Percentiles rank a stretch among this genome's conserved stretches.
phyloP scores from a whole-genome alignment of 202 grass and related monocot species.

The Eragrostis tef region DNA sequence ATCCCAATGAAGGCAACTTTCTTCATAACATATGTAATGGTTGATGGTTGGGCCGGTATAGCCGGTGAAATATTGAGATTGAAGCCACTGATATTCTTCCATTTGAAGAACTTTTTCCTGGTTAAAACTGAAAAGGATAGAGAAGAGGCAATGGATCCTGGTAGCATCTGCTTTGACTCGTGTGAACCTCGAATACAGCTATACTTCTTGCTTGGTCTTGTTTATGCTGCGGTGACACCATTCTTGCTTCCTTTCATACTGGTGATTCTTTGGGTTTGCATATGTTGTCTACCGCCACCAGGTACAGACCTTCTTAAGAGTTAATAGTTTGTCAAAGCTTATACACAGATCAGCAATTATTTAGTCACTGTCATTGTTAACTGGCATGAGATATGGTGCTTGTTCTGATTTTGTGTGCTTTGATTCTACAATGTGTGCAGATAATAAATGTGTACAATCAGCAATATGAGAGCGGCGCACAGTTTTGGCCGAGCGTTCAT shows the following conservation, averaged over 20 bases:
- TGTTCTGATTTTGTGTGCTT: background rate
- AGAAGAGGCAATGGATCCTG: slow-evolving; percentile 94
- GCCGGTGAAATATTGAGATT: slow-evolving; percentile 86
- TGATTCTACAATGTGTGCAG: slow-evolving; percentile 41
- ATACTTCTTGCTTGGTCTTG: slow-evolving; percentile 91
- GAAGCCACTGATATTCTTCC: slow-evolving; percentile 71
- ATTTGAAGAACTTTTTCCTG: slow-evolving; percentile 92
- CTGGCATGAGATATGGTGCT: background rate
- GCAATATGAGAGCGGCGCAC: slow-evolving; percentile 77
- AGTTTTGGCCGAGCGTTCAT: slow-evolving; percentile 95
- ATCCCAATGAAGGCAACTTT: slow-evolving; percentile 95
- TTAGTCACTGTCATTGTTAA: background rate
- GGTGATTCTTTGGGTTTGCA: slow-evolving; percentile 77
- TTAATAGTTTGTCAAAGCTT: background rate
- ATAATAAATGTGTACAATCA: slow-evolving; percentile 98
- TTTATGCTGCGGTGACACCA: slow-evolving; percentile 81
- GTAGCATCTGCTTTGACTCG: slow-evolving; percentile 80
- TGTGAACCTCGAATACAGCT: slow-evolving; percentile 87
- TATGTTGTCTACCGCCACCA: slow-evolving; percentile 95
- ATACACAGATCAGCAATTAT: background rate
- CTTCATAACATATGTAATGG: slow-evolving; percentile 96
- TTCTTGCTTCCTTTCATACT: slow-evolving; percentile 87
- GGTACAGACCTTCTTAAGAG: slow-evolving; percentile 40
- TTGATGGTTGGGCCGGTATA: slow-evolving; percentile 91
- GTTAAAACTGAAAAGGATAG: slow-evolving; percentile 95